Base-by-base conservation (phyloP, 1,284 basidiomycete species). In the Sporisorium graminicola region DNA sequence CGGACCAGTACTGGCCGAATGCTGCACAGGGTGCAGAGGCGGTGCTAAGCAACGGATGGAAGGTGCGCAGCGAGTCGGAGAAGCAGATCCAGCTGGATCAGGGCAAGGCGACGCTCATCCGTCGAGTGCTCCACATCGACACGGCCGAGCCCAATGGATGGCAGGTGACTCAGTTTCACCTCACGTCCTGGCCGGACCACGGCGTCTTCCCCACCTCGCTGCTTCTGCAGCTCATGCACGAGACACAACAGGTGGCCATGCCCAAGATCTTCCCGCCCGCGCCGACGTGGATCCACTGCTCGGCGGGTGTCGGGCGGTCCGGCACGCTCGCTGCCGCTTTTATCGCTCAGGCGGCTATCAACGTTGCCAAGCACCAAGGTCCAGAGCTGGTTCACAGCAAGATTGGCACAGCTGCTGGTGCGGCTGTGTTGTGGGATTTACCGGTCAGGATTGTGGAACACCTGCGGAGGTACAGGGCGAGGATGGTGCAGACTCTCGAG, bases 151-250 rank as follows among this genome's bases (percentile, higher is more conserved):
- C 10, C 0, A 40, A 68, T 9, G 57, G 35, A 22, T 71, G 72
- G 72, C 29, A 52, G 3, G 80, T 94, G 82, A 89, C 89, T 33
- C 92, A 94, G 83, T 79, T 94, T 78, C 87, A 94, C 35, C 93
- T 91, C 78, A 87, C 88, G 14, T 89, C 90, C 2, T 95, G 93
- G 93, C 92, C 93, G 18, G 93, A 95, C 85, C 91, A 92, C 74
- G 92, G 92, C 46, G 89, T 92, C 5, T 92, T 93, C 24, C 86
- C 88, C 0, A 64, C 56, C 0, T 29, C 54, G 7, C 51, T 67
- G 13, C 53, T 84, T n/a, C 42, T 74, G 3, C 56, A 67, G n/a
- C 74, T 84, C 14, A 69, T 76, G 58, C 22, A 37, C 22, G 58
- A 72, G 13, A 58, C 61, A 26, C 60, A 65, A 13, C 37, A 26